These are phyloP conservation scores for Thyridium curvatum DNA, from an alignment of 2,329 filamentous ascomycete species.

Conservation along the genomic window DNA sequence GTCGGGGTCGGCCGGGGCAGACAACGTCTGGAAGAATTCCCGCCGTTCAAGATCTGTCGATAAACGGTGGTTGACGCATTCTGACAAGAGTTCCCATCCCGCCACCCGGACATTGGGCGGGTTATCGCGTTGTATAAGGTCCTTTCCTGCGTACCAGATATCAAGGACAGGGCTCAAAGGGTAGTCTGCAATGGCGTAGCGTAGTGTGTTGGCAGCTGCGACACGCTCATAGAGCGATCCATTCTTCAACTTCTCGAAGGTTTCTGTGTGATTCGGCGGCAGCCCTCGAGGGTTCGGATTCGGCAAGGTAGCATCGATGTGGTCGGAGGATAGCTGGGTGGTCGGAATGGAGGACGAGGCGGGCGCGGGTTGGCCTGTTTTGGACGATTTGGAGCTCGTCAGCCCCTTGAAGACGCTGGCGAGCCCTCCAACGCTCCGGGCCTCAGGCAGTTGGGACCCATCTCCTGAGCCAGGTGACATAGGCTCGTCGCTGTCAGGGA, in stretches of 20 bases:
- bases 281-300: slow-evolving; percentile 33
- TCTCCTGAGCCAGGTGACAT: slow-evolving; percentile 58
- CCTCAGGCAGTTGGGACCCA: slow-evolving; percentile 47
- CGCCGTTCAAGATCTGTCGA: slow-evolving; percentile 62
- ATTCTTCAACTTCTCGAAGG: slow-evolving; percentile 47
- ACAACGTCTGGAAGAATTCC: slow-evolving; percentile 59
- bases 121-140: slow-evolving; percentile 54
- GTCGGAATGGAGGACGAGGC: slow-evolving; percentile 23
- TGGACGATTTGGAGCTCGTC: slow-evolving; percentile 48
- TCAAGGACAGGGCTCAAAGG: slow-evolving; percentile 52
- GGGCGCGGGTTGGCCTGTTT: slow-evolving; percentile 33
- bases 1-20: slow-evolving; percentile 47
- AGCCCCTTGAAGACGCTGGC: slow-evolving; percentile 60
- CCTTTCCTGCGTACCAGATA: slow-evolving; percentile 61
- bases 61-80: slow-evolving; percentile 56
- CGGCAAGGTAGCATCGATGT: slow-evolving; percentile 31
- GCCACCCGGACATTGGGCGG: slow-evolving; percentile 45
- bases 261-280: slow-evolving; percentile 45
- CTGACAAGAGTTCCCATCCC: slow-evolving; percentile 61
- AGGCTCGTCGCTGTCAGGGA: slow-evolving; percentile 37
- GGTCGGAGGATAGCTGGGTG: slow-evolving; percentile 34
- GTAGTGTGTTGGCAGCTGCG: slow-evolving; percentile 50
- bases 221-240: slow-evolving; percentile 47
- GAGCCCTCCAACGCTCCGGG: slow-evolving; percentile 48
- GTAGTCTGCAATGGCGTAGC: slow-evolving; percentile 50